Evolutionary conservation across 1,284 basidiomycete species (phyloP), one percentile per base, ranked within the genome.

Genomic region (Marasmius sp.): DNA sequence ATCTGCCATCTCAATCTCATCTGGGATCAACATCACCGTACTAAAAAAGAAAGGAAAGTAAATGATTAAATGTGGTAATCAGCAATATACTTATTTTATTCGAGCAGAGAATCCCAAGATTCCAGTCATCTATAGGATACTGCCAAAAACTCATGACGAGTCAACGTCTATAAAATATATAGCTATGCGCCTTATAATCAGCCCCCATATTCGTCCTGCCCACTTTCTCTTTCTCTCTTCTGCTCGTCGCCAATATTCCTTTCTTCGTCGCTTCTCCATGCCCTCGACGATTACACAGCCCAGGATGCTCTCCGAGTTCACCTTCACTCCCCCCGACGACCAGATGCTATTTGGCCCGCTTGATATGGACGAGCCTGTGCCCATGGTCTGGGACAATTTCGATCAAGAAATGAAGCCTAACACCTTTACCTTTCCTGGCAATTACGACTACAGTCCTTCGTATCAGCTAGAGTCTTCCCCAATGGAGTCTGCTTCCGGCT

Each of bases 291-390:
- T 75, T 55, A 71, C 77, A 66, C 74, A 72, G 58, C 75, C 66
- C 48, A 74, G 70, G 65, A 70, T 71, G 50, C 67, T 68, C 52
- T 68, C 71, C 9, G 66, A 71, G 59, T 51, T 68, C 58, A 70
- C 77, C n/a, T 72, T 71, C 65, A 67, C 73, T 50, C 64, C 79
- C 65, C 66, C 76, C 50, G 77, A 83, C 64, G 85, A 86, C 73
- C 81, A 83, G 65, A 80, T 89, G 78, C 82, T 90, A 73, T 87
- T 88, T 67, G 79, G 78, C 47, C 81, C 82, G 61, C 75, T 88
- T 74, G 87, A 90, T 66, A 78, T 90, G 71, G 88, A 91, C 69
- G 85, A 86, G 59, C 71, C 75, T 65, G 71, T 72, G 57, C 39
- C 72, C 74, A 67, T 71, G 77, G 18, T 87, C 85, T 85, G 84